Evolutionary conservation across 768 basidiomycete genomes (phyloP).

Genomic region (Lactifluus volemus): DNA sequence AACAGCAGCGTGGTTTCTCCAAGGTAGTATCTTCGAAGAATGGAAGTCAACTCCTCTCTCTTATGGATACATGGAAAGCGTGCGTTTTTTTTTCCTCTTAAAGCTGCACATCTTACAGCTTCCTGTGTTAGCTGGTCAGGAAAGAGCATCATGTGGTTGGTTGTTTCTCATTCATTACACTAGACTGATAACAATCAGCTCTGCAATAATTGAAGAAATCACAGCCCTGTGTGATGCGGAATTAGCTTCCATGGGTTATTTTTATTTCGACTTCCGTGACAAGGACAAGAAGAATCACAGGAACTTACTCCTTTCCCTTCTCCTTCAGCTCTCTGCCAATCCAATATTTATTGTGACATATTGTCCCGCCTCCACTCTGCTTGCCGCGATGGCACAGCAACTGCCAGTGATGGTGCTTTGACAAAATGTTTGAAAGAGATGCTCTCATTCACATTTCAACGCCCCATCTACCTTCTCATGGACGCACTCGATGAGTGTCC

Average conservation of each 20-base stretch:
- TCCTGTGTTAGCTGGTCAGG: not conserved
- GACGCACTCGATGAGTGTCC: constrained; percentile 7
- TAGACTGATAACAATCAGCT: not conserved
- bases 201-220: not conserved
- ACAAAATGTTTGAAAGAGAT: not conserved
- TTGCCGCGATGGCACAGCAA: not conserved
- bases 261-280: not conserved
- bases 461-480: not conserved
- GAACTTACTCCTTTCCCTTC: not conserved
- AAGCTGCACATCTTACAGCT: too few relatives aligned
- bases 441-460: not conserved
- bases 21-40: not conserved
- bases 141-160: not conserved
- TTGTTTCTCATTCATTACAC: not conserved
- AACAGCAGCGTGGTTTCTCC: not conserved
- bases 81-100: not conserved
- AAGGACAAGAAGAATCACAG: not conserved
- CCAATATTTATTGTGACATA: not conserved
- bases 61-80: not conserved
- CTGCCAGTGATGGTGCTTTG: not conserved
- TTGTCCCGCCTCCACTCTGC: not conserved
- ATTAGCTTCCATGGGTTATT: not conserved
- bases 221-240: not conserved
- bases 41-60: not conserved
- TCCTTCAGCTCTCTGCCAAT: not conserved